Evolutionary conservation across 768 basidiomycete genomes (phyloP).

Genomic region (Candolleomyces efflorescens): DNA sequence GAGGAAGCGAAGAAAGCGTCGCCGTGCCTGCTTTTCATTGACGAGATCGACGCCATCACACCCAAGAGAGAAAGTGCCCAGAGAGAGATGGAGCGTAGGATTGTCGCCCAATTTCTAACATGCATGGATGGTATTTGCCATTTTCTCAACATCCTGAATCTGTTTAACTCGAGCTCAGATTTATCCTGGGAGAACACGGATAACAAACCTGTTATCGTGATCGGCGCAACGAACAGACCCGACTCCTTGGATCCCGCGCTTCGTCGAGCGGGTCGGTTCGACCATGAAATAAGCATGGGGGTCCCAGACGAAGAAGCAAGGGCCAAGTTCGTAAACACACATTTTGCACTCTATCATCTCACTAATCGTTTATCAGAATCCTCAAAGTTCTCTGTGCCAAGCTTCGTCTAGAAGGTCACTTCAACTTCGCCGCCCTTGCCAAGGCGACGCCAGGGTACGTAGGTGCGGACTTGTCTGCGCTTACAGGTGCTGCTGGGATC

Average conservation of each 20-base stretch:
- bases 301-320: slow-evolving; percentile 92
- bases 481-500: slow-evolving; percentile 92
- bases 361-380: slow-evolving; percentile 50
- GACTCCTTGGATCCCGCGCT: slow-evolving; percentile 94
- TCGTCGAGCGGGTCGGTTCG: slow-evolving; percentile 90
- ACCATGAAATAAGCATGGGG: slow-evolving; percentile 97
- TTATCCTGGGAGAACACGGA: slow-evolving; percentile 94
- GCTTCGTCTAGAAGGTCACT: slow-evolving; percentile 80
- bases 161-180: slow-evolving; percentile 43
- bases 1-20: slow-evolving; percentile 85
- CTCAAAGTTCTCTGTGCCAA: slow-evolving; percentile 81
- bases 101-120: slow-evolving; percentile 95
- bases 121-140: slow-evolving; percentile 89
- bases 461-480: slow-evolving; percentile 87
- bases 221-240: slow-evolving; percentile 94
- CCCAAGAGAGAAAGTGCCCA: slow-evolving; percentile 98
- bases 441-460: slow-evolving; percentile 97
- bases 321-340: slow-evolving; percentile 67
- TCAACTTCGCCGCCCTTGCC: slow-evolving; percentile 81
- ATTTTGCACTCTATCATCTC: not conserved
- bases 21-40: slow-evolving; percentile 92
- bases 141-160: not conserved
- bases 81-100: slow-evolving; percentile 95
- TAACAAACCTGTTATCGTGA: slow-evolving; percentile 89
- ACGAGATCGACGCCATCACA: slow-evolving; percentile 97